Evolutionary conservation across 768 basidiomycete genomes (phyloP).

Genomic region (Leccinum barrowsii): DNA sequence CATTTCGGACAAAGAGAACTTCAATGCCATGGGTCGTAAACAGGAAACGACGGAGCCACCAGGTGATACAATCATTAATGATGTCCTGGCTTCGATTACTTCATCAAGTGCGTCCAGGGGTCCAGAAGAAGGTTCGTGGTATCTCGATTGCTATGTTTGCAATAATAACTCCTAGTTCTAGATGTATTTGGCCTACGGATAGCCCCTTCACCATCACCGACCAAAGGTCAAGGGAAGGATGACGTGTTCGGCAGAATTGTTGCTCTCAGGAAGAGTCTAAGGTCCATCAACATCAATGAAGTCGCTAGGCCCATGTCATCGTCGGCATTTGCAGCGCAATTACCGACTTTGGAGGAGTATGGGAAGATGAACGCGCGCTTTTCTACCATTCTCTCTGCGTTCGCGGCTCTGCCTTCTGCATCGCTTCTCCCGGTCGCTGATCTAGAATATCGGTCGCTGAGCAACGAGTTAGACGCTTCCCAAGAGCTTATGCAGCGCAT

Average conservation of each 20-base stretch:
- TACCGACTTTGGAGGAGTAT: slow-evolving; percentile 52
- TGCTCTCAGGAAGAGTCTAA: slow-evolving; percentile 55
- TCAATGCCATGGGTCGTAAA: neutral
- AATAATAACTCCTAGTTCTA: slow-evolving; percentile 20
- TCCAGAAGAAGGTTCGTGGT: slow-evolving; percentile 25
- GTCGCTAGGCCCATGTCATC: slow-evolving; percentile 40
- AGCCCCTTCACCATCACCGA: slow-evolving; percentile 31
- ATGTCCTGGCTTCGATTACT: neutral
- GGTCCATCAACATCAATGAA: slow-evolving; percentile 57
- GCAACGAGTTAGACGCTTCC: slow-evolving; percentile 53
- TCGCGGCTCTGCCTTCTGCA: slow-evolving; percentile 43
- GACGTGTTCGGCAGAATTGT: slow-evolving; percentile 50
- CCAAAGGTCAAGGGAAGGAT: slow-evolving; percentile 38
- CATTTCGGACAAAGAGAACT: neutral
- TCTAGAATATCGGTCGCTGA: slow-evolving; percentile 60
- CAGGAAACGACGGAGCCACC: neutral
- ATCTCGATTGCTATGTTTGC: neutral
- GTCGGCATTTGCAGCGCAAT: slow-evolving; percentile 33
- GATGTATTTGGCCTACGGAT: slow-evolving; percentile 57
- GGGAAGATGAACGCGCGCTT: slow-evolving; percentile 48
- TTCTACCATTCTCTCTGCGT: slow-evolving; percentile 41
- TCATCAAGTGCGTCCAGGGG: neutral
- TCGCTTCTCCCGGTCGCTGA: slow-evolving; percentile 41
- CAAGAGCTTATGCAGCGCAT: slow-evolving; percentile 48
- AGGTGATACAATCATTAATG: neutral